These are phyloP conservation scores for Aureobasidium leucospermi DNA, from an alignment of 2,329 filamentous ascomycete species.

Conservation along the genomic window DNA sequence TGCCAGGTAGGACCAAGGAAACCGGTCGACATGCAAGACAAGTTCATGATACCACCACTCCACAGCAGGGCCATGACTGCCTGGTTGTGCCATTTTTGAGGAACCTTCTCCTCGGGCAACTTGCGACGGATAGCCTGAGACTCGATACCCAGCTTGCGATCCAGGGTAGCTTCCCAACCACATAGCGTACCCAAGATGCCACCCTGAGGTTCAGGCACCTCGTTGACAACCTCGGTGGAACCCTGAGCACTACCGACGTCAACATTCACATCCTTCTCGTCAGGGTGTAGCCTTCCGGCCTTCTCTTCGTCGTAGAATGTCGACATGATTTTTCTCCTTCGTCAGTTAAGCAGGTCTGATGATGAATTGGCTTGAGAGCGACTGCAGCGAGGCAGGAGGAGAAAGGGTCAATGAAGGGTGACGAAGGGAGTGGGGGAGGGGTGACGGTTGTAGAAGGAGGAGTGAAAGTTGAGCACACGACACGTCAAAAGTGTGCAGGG, in stretches of 20 bases:
- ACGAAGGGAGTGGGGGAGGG: neutral
- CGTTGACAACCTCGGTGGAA: neutral
- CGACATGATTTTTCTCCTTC: constrained; percentile 7
- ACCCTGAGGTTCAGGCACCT: constrained; percentile 16
- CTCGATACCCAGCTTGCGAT: constrained; percentile 40
- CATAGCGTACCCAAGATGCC: constrained; percentile 29
- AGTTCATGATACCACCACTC: constrained; percentile 30
- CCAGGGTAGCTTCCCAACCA: constrained; percentile 34
- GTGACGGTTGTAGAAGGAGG: neutral
- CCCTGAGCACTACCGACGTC: constrained; percentile 9
- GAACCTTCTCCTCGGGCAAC: constrained; percentile 37
- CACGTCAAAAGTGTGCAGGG: neutral
- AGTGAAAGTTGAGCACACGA: constrained; percentile 13
- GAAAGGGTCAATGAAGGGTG: neutral
- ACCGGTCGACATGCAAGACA: constrained; percentile 31
- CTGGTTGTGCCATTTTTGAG: constrained; percentile 31
- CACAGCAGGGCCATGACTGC: constrained; percentile 29
- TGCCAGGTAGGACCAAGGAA: constrained; percentile 44
- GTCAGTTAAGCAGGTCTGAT: neutral
- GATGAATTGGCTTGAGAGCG: neutral
- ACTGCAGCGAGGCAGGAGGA: constrained; percentile 5
- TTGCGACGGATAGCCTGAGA: constrained; percentile 42
- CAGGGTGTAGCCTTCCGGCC: neutral
- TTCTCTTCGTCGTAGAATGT: constrained; percentile 9
- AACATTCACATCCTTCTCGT: constrained; percentile 11